Base-by-base conservation (phyloP, 257 asterid genomes). In the Gentiana macrophylla region DNA sequence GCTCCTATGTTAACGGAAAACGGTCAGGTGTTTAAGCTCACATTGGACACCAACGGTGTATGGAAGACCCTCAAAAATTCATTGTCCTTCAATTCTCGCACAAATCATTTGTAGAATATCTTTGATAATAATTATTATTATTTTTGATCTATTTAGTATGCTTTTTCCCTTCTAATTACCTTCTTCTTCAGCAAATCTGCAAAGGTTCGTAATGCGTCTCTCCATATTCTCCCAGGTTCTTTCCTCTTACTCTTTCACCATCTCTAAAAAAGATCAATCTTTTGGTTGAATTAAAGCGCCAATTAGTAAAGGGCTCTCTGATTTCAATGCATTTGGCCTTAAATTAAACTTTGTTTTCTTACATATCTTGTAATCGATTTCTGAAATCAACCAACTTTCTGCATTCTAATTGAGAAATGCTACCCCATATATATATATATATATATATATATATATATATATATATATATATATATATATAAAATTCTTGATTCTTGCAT, bases 151-250 rank as follows among this genome's bases (percentile, higher is more conserved):
- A 41, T 3, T 41, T 9, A 12, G 35, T 12, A 6, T 8, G 32
- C 0, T 0, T 3, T 44, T 3, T 15, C 6, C 32, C 33, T 34
- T 35, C 13, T 49, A 36, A 10, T 41, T 41, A 35, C 44, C 50
- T 62, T 63, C 3, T 59, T 56, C 53, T 15, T 48, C 46, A 41
- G 24, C 53, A 11, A 57, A 70, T 70, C 70, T 71, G 68, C 57
- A 37, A 9, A 49, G 57, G 59, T 49, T 66, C 57, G 24, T 24
- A 24, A 32, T 62, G 67, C 53, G 59, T 65, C 49, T 57, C 65
- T 9, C 55, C 67, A 62, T 65, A 69, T 66, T 48, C 69, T 60
- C 55, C 51, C 73, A 67, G 79, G 80, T 77, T 61, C 48, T 63
- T 60, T 51, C 45, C 56, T 52, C 45, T 37, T 55, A 3, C 45